Evolutionary conservation across 768 basidiomycete species (phyloP), one percentile per base, ranked within the genome.

Genomic region (Amanita fuliginea): DNA sequence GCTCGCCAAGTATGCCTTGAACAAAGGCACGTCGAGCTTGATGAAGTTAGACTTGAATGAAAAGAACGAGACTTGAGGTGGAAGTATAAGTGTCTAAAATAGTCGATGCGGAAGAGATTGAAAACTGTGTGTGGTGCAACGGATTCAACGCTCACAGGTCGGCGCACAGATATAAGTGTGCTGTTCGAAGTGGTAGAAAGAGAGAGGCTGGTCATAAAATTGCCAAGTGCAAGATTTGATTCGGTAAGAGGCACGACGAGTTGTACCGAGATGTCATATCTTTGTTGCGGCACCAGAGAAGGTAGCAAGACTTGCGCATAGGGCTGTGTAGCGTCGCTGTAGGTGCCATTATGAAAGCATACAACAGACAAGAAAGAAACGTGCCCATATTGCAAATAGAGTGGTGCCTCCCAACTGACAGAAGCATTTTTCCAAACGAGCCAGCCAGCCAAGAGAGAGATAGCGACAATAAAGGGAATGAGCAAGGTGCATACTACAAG

Each of bases 351-450:
- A 57, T 47, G 37, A 52, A 37, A 4, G 28, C 32, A 33, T 32
- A 26, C 43, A 18, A 19, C 32, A 2, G 51, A 1, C 22, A 36
- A 41, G 21, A 26, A 53, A 34, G 6, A 13, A 19, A 60, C 78
- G 34, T 62, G 89, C 88, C 88, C 88, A 55, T 90, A 92, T 68
- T 89, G 86, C 16, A 92, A 69, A 60, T 80, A 78, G 18, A 88
- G 52, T 11, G 80, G 75, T 9, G 74, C 64, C 51, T 81, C 71
- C 89, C 89, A 92, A 28, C 77, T 73, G 4, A 78, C 74, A 10
- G 86, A 82, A 4, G 80, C 70, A 55, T 68, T 83, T 54, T 68
- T 78, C 85, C 87, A 89, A 3, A 91, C 84, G 44, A 80, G 63
- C 67, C 75, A 80, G 2, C 88, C 88, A 7, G 87, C 81, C 53